A percentile compares a stretch with the other conserved stretches of the same genome.
These are phyloP conservation scores for Grigorovia transvaalensis DNA, from an alignment of 805 yeast genomes.

Conservation along the genomic window DNA sequence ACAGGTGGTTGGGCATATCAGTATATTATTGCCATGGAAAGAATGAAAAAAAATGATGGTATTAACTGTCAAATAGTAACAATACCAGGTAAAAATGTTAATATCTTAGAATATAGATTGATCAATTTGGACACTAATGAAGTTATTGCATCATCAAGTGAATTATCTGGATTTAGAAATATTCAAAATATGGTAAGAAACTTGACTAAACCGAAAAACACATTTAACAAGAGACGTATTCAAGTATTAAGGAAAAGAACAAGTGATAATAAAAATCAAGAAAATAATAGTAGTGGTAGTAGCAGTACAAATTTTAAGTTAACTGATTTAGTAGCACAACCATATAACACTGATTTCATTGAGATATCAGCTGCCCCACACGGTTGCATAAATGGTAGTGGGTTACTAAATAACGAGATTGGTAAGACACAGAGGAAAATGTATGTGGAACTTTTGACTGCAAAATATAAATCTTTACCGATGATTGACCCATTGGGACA, in stretches of 20 bases:
- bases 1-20: constrained; percentile 86
- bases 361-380: constrained; percentile 98
- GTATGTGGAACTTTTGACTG: constrained; percentile 10
- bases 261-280: neutral
- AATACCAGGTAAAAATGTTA: constrained; percentile 63
- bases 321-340: constrained; percentile 37
- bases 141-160: constrained; percentile 47
- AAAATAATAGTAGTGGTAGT: neutral
- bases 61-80: constrained; percentile 25
- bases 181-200: constrained; percentile 88
- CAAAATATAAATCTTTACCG: constrained; percentile 7
- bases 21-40: constrained; percentile 37
- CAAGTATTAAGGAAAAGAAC: constrained; percentile 26
- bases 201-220: constrained; percentile 30
- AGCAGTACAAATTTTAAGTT: neutral
- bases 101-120: constrained; percentile 59
- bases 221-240: constrained; percentile 11
- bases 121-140: constrained; percentile 26
- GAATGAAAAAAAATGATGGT: constrained; percentile 17
- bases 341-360: constrained; percentile 62
- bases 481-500: constrained; percentile 9
- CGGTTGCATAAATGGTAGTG: constrained; percentile 97
- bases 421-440: constrained; percentile 9
- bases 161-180: constrained; percentile 85
- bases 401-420: constrained; percentile 52